Base-by-base conservation (phyloP, 148 eudicot genomes). In the Talinum fruticosum region DNA sequence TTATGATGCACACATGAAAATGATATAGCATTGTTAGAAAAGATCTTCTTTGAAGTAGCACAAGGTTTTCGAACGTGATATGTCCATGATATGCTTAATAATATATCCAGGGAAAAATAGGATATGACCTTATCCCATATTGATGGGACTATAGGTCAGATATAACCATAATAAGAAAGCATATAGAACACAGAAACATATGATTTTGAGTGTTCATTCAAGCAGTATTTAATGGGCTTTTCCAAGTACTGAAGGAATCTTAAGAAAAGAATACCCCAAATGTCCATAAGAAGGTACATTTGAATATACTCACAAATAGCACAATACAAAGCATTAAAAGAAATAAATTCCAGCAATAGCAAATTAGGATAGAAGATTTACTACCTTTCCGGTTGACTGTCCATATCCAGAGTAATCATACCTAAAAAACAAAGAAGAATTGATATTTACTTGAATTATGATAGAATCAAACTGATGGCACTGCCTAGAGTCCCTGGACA, bases 381-480 rank as follows among this genome's bases (percentile, higher is more conserved):
- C 47, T 82, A 95, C 99, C 99, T 95, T 95, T 88, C 99, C 99
- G 21, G 94, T 87, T 66, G 99, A 95, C 81, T 84, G 99, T 77
- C 98, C 99, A 80, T 95, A 95, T 77, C 99, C 99, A 68, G 99
- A 92, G 85, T 95, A 95, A 78, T 95, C 99, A 86, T 95, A 95
- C 87, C 99, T 95, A 80, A 16, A 85, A 83, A 74, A 53, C n/a
- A 2, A 15, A 2, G 57, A 18, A 51, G 10, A 51, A 51, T 14
- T 8, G 6, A 59, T 24, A 8, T 1, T 62, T 26, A 62, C 12
- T 8, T 41, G 47, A 41, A 41, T 41, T 41, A 41, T 8, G 47
- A 41, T 12, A 41, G 13, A 41, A 41, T 41, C 47, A 41, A 41
- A 41, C 8, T 41, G 47, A 41, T 41, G 47, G 47, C 47, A 41